These are phyloP conservation scores for Aegilops sharonensis DNA, from an alignment of 176 grass and related monocot genomes.

Conservation along the genomic window DNA sequence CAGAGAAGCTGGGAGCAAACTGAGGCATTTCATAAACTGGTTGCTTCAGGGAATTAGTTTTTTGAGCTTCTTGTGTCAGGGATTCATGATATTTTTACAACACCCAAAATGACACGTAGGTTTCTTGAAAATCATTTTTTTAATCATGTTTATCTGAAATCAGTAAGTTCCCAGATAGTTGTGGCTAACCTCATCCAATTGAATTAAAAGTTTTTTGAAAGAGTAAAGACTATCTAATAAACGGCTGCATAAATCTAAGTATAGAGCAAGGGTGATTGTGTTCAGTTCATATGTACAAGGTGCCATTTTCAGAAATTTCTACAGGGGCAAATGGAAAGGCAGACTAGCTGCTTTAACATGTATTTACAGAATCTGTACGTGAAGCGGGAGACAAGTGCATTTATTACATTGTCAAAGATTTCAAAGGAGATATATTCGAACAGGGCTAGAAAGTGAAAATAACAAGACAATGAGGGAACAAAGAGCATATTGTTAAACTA, in stretches of 20 bases:
- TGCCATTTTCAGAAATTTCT: slow-evolving; percentile 3
- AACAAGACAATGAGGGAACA: not conserved
- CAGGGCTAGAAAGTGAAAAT: slow-evolving; percentile 1
- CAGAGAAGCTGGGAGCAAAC: not conserved
- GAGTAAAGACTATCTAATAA: not conserved
- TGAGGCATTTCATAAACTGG: not conserved
- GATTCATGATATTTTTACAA: not conserved
- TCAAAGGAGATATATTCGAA: not conserved
- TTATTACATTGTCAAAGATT: not conserved
- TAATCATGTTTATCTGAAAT: not conserved
- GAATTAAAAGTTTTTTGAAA: not conserved
- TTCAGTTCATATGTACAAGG: slow-evolving; percentile 9
- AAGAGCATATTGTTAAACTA: not conserved
- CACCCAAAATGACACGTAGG: not conserved
- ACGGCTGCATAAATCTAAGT: not conserved
- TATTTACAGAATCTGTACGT: slow-evolving; percentile 16
- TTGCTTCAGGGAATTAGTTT: not conserved
- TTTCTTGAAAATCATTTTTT: not conserved
- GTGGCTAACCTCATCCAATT: not conserved
- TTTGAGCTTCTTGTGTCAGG: not conserved
- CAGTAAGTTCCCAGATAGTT: not conserved
- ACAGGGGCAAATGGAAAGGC: not conserved
- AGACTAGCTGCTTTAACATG: slow-evolving; percentile 2
- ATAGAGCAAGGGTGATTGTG: not conserved
- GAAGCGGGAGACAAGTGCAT: not conserved